phyloP scores from a whole-genome alignment of 768 basidiomycete genomes.

The Austroboletus festivus region DNA sequence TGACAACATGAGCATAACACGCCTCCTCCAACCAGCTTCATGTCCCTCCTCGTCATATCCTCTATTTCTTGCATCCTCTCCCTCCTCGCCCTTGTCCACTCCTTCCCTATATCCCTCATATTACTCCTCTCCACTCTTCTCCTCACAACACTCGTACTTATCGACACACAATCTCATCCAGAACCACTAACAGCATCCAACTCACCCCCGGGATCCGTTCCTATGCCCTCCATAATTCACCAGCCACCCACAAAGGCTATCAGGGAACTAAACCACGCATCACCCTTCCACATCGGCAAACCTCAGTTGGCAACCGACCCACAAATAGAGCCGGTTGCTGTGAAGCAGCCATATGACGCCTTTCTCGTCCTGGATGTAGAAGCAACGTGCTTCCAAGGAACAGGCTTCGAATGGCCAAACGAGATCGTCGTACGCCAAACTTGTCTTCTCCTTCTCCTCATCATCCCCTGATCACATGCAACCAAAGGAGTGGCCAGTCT shows the following conservation, averaged over 20 bases:
- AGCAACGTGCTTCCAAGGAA: constrained; percentile 71
- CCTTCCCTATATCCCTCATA: not conserved
- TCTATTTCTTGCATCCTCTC: constrained; percentile 5
- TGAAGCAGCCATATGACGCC: constrained; percentile 59
- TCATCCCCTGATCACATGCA: constrained; percentile 5
- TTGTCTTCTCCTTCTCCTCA: constrained; percentile 17
- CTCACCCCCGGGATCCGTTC: not conserved
- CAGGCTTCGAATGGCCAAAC: constrained; percentile 79
- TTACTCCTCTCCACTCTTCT: constrained; percentile 2
- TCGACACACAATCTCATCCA: no score
- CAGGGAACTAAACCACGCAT: constrained; percentile 3
- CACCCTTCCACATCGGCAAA: constrained; percentile 1
- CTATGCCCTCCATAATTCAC: constrained; percentile 21
- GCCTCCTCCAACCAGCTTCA: constrained; percentile 8
- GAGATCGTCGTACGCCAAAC: constrained; percentile 80
- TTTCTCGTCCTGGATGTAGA: constrained; percentile 91
- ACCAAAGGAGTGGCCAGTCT: constrained; percentile 87
- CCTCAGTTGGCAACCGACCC: not conserved
- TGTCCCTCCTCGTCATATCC: constrained; percentile 2
- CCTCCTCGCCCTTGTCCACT: constrained; percentile 11
- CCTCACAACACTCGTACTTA: constrained; percentile 3
- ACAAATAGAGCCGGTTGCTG: constrained; percentile 14
- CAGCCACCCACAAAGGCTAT: constrained; percentile 6
- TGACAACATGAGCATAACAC: constrained; percentile 28
- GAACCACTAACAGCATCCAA: not conserved